A percentile compares a stretch with the other conserved stretches of the same genome.
Evolutionary conservation across 495 filamentous ascomycete genomes (phyloP).

Genomic region (Daldinia bambusicola): DNA sequence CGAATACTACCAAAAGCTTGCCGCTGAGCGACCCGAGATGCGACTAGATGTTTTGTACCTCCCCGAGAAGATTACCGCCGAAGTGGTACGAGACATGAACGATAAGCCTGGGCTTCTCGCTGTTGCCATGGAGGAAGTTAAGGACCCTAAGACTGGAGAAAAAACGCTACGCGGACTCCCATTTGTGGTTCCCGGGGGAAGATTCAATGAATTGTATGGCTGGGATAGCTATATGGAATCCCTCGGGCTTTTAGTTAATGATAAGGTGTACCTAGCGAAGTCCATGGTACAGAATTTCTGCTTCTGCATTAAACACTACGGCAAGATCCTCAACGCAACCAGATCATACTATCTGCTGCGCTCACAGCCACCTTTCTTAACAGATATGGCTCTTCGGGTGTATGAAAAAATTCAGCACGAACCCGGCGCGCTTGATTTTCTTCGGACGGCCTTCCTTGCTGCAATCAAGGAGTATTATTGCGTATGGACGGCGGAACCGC

Average conservation of each 20-base stretch:
- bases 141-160: slow-evolving; percentile 71
- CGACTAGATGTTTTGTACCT: slow-evolving; percentile 86
- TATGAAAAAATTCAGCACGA: slow-evolving; percentile 89
- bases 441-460: slow-evolving; percentile 79
- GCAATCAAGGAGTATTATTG: slow-evolving; percentile 97
- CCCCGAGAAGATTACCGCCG: slow-evolving; percentile 75
- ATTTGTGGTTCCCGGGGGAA: slow-evolving; percentile 93
- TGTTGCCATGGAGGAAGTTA: slow-evolving; percentile 82
- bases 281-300: slow-evolving; percentile 95
- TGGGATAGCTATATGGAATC: slow-evolving; percentile 99
- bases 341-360: slow-evolving; percentile 93
- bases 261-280: slow-evolving; percentile 84
- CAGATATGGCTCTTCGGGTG: slow-evolving; percentile 92
- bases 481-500: slow-evolving; percentile 85
- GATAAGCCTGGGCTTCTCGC: slow-evolving; percentile 88
- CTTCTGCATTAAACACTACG: slow-evolving; percentile 98
- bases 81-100: slow-evolving; percentile 77
- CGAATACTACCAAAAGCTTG: slow-evolving; percentile 84
- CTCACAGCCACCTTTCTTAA: slow-evolving; percentile 95
- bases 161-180: slow-evolving; percentile 80
- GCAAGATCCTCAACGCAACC: slow-evolving; percentile 96
- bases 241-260: slow-evolving; percentile 82
- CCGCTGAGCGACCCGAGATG: slow-evolving; percentile 77
- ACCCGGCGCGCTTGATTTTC: slow-evolving; percentile 77
- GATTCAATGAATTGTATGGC: slow-evolving; percentile 96